A percentile compares a stretch with the other conserved stretches of the same genome.
phyloP scores from a whole-genome alignment of 225 moss, liverwort and hornwort species.

The Straminergon stramineum region DNA sequence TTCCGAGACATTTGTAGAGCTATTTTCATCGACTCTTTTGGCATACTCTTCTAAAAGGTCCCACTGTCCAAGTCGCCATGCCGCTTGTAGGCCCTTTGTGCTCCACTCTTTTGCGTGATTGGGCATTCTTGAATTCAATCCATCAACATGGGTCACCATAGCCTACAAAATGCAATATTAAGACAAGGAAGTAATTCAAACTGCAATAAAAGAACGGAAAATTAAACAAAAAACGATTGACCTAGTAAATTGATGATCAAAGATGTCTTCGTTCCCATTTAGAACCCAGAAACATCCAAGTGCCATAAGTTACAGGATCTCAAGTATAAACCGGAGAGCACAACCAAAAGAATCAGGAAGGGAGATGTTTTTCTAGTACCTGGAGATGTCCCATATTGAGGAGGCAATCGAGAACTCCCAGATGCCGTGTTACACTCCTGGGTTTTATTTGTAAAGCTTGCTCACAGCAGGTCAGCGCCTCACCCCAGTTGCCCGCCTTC shows the following conservation, averaged over 20 bases:
- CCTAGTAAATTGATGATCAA: neutral
- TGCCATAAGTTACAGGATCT: neutral
- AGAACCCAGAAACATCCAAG: neutral
- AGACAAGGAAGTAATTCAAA: neutral
- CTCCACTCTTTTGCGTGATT: slow-evolving; percentile 87
- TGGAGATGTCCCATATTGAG: slow-evolving; percentile 98
- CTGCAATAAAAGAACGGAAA: neutral
- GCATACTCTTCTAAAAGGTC: slow-evolving; percentile 93
- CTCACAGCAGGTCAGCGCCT: slow-evolving; percentile 94
- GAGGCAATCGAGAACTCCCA: slow-evolving; percentile 86
- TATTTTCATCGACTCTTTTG: slow-evolving; percentile 55
- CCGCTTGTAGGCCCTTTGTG: slow-evolving; percentile 87
- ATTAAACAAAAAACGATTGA: neutral
- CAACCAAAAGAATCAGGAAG: neutral
- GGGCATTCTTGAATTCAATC: slow-evolving; percentile 79
- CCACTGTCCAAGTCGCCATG: slow-evolving; percentile 99
- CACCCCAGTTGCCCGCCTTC: slow-evolving; percentile 96
- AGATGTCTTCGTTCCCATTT: neutral
- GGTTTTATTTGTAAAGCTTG: slow-evolving; percentile 99
- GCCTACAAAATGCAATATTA: slow-evolving; percentile 36
- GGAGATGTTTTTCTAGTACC: slow-evolving; percentile 10
- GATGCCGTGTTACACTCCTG: slow-evolving; percentile 76
- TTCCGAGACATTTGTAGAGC: slow-evolving; percentile 27
- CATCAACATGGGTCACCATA: slow-evolving; percentile 95
- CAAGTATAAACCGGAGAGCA: neutral